These are phyloP conservation scores for Misopates orontium DNA, from an alignment of 257 asterid species.

Conservation along the genomic window DNA sequence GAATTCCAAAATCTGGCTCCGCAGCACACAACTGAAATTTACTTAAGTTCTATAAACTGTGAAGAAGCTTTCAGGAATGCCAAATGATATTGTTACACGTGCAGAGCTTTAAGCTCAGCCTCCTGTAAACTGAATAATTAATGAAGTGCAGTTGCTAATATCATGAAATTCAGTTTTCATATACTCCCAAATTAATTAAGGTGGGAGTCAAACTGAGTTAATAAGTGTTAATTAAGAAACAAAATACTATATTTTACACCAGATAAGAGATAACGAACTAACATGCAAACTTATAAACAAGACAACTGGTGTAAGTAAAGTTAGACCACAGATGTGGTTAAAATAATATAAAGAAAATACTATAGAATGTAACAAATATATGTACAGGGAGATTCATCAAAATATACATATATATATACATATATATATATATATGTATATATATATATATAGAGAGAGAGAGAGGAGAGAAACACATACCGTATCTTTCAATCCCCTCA, in stretches of 20 bases:
- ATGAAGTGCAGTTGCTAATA: background rate
- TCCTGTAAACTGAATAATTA: background rate
- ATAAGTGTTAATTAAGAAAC: background rate
- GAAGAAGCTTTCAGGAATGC: background rate
- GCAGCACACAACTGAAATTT: too few relatives aligned
- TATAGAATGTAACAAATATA: background rate
- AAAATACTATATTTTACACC: background rate
- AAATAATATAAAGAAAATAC: background rate
- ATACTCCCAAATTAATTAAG: slow-evolving; percentile 2
- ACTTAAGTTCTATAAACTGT: background rate
- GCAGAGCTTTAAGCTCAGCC: background rate
- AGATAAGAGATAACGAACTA: slow-evolving; percentile 11
- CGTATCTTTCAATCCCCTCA: slow-evolving; percentile 81
- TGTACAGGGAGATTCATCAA: background rate
- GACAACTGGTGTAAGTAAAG: slow-evolving; percentile 4
- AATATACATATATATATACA: too few relatives aligned
- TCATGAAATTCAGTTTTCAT: background rate
- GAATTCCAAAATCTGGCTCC: too few relatives aligned
- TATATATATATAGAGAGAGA: too few relatives aligned
- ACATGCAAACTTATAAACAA: background rate
- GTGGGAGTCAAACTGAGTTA: background rate
- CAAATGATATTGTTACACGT: background rate
- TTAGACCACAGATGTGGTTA: background rate
- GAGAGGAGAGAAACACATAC: slow-evolving; percentile 37
- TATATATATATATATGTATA: too few relatives aligned